A percentile compares a stretch with the other conserved stretches of the same genome.
phyloP scores from a whole-genome alignment of 345 rosid genomes.

The Pistacia atlantica region DNA sequence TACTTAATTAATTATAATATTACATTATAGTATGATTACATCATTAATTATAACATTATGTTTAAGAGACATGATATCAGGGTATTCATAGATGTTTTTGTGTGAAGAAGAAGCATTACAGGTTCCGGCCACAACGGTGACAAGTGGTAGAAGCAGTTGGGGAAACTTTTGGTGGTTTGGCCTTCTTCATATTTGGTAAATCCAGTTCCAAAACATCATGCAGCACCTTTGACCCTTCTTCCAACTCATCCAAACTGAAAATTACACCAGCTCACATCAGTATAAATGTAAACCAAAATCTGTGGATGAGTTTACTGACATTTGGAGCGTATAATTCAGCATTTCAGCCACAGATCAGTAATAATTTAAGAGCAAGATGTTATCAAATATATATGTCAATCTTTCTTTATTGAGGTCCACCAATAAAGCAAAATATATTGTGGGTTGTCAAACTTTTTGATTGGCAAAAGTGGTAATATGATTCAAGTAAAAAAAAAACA shows the following conservation, averaged over 20 bases:
- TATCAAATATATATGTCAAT: neutral
- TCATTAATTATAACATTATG: no score
- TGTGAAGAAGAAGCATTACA: slow-evolving; percentile 30
- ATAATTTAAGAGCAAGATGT: neutral
- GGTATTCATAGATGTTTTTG: neutral
- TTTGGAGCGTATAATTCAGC: neutral
- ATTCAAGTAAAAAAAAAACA: no score
- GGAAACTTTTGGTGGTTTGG: slow-evolving; percentile 43
- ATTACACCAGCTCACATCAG: neutral
- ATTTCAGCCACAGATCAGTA: neutral
- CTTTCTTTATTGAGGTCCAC: no score
- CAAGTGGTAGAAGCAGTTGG: slow-evolving; percentile 46
- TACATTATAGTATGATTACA: no score
- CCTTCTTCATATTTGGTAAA: slow-evolving; percentile 55
- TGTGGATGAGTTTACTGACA: neutral
- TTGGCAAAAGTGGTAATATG: no score
- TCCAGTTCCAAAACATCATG: slow-evolving; percentile 76
- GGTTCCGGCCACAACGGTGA: slow-evolving; percentile 78
- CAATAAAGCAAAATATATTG: no score
- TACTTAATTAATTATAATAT: no score
- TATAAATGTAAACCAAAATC: neutral
- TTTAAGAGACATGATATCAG: no score
- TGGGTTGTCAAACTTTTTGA: no score
- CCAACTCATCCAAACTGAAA: slow-evolving; percentile 75
- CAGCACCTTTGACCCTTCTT: slow-evolving; percentile 68